Conservation (phyloP, 139 green algal genomes). For the Micractinium conductrix region DNA sequence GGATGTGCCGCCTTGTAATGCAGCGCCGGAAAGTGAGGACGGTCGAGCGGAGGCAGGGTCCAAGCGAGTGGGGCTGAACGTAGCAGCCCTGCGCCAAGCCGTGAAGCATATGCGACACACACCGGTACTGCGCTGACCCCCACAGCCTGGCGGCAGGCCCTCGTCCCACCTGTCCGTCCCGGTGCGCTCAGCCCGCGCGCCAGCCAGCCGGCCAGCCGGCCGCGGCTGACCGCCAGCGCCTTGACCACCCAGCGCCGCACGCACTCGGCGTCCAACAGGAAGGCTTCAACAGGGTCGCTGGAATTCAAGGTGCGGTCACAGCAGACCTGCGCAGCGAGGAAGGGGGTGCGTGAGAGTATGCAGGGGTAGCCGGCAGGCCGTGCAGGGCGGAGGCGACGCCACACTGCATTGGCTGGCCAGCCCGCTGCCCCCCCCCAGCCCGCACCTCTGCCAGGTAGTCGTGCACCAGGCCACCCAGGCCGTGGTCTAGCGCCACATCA, state of each 20-base stretch:
- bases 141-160: no score
- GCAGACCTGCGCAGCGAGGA: conserved; percentile 28
- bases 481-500: conserved; percentile 47
- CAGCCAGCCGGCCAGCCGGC: conserved; percentile 29
- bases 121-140: neutral
- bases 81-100: no score
- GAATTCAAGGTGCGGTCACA: conserved; percentile 42
- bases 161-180: no score
- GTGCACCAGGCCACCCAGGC: conserved; percentile 58
- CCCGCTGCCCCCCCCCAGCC: neutral
- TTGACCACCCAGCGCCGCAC: conserved; percentile 50
- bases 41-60: neutral
- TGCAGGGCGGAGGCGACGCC: neutral
- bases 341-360: neutral
- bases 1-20: no score
- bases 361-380: neutral
- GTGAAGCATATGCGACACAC: neutral
- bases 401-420: neutral
- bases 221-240: conserved; percentile 21
- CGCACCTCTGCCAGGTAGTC: conserved; percentile 72
- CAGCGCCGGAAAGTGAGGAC: no score
- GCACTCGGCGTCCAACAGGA: conserved; percentile 66
- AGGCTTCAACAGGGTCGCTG: conserved; percentile 61
- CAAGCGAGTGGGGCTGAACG: neutral
- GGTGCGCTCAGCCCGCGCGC: conserved; percentile 14